Conservation (phyloP, 768 basidiomycete species). For the Lactarius deliciosus region DNA sequence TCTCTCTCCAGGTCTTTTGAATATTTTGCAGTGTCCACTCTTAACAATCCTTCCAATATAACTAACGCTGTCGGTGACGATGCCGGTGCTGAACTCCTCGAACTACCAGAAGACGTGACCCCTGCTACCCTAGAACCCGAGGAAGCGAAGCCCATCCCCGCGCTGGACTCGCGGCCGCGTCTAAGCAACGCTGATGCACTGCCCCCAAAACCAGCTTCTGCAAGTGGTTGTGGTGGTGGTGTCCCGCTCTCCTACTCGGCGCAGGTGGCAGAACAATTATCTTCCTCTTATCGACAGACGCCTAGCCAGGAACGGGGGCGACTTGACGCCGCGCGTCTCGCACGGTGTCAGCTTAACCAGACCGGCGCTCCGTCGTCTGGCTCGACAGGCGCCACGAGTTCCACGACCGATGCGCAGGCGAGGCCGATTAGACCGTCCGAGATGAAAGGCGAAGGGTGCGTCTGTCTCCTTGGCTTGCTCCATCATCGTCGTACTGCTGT, state of each 20-base stretch:
- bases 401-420: constrained; percentile 4
- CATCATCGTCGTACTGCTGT: background rate
- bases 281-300: constrained; percentile 60
- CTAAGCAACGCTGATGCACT: constrained; percentile 8
- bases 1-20: no score
- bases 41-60: constrained; percentile 13
- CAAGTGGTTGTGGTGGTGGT: constrained; percentile 2
- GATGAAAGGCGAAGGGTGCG: constrained; percentile 99
- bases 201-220: constrained; percentile 22
- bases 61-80: constrained; percentile 11
- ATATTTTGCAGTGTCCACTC: constrained; percentile 25
- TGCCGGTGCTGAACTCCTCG: background rate
- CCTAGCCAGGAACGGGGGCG: constrained; percentile 63
- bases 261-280: constrained; percentile 65
- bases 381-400: background rate
- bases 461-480: constrained; percentile 32
- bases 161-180: constrained; percentile 15
- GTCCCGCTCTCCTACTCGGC: constrained; percentile 55
- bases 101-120: constrained; percentile 21
- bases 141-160: constrained; percentile 11
- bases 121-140: background rate
- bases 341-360: constrained; percentile 16
- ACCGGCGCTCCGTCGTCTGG: constrained; percentile 17
- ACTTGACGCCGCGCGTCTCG: constrained; percentile 24
- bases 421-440: constrained; percentile 79